Evolutionary conservation across 2,329 filamentous ascomycete species (phyloP).

Genomic region (Verticillium dahliae): DNA sequence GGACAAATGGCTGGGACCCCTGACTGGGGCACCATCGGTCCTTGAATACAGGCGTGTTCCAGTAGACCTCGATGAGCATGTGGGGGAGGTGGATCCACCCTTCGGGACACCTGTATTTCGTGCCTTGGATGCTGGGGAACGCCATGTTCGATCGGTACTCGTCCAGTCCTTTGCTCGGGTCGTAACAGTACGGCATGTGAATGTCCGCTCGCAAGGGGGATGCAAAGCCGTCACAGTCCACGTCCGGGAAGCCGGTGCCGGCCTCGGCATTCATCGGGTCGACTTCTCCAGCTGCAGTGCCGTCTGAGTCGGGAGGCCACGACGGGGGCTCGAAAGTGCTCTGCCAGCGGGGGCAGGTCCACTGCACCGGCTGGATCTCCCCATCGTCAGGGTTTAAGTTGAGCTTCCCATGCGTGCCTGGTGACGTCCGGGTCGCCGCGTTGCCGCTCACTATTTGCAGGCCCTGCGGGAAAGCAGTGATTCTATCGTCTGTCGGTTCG

Average conservation of each 20-base stretch:
- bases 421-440: slow-evolving; percentile 48
- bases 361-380: slow-evolving; percentile 47
- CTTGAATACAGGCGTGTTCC: slow-evolving; percentile 47
- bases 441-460: slow-evolving; percentile 68
- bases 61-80: slow-evolving; percentile 54
- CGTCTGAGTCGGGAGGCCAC: slow-evolving; percentile 50
- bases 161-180: slow-evolving; percentile 52
- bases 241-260: slow-evolving; percentile 62
- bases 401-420: slow-evolving; percentile 38
- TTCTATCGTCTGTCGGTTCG: slow-evolving; percentile 55
- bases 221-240: slow-evolving; percentile 56
- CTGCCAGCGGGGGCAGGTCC: slow-evolving; percentile 52
- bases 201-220: slow-evolving; percentile 60
- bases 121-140: slow-evolving; percentile 41
- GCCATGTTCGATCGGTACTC: slow-evolving; percentile 60
- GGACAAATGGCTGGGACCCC: slow-evolving; percentile 57
- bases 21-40: slow-evolving; percentile 45
- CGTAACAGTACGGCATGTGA: slow-evolving; percentile 69
- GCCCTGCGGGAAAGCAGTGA: slow-evolving; percentile 63
- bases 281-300: slow-evolving; percentile 45
- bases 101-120: slow-evolving; percentile 41
- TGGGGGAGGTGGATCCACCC: slow-evolving; percentile 50
- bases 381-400: slow-evolving; percentile 47
- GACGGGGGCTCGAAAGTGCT: slow-evolving; percentile 38
- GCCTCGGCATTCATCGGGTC: slow-evolving; percentile 47